Evolutionary conservation across 768 basidiomycete genomes (phyloP), one percentile per base, ranked within the genome.

Genomic region (Russula griseocarnosa): DNA sequence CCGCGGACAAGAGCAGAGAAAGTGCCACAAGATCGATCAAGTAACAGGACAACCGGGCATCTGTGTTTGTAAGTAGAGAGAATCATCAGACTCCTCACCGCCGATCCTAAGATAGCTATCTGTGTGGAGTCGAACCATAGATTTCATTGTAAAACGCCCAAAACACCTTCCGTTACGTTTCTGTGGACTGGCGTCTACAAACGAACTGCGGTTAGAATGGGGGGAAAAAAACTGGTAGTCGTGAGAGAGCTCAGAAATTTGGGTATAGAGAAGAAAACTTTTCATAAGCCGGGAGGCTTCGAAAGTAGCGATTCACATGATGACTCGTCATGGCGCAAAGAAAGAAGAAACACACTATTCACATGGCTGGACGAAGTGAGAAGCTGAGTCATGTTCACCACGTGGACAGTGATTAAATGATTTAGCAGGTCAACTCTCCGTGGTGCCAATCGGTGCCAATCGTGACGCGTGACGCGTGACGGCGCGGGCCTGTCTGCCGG

Each of bases 221-320:
- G 1, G 24, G 30, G 5, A 36, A 51, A 64, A 28, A 24, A 6
- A 42, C 1, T 61, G 26, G 50, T 36, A 46, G 56, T 53, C 51
- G 20, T 28, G 22, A 34, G 60, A 72, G 46, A 66, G 77, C 80
- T 92, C 90, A 78, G 90, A 91, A 92, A 92, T 91, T 92, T 92
- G 90, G 90, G 90, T 92, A 92, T 92, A 78, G 61, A 68, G 82
- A 78, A 79, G 77, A 69, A 73, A 73, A 76, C n/a, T 73, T 74
- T 77, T 92, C 89, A 90, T 81, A 26, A 86, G 83, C 88, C 76
- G 66, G 63, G 58, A 66, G 73, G 84, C 85, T 84, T 92, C 90
- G 73, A 90, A 36, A 84, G 90, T 92, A 91, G 88, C 88, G 89
- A 91, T 92, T 90, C 88, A 76, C 78, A 20, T 46, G n/a, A 72